Evolutionary conservation across 2,329 filamentous ascomycete species (phyloP), one percentile per base, ranked within the genome.

Genomic region (Cryphonectria radicalis): DNA sequence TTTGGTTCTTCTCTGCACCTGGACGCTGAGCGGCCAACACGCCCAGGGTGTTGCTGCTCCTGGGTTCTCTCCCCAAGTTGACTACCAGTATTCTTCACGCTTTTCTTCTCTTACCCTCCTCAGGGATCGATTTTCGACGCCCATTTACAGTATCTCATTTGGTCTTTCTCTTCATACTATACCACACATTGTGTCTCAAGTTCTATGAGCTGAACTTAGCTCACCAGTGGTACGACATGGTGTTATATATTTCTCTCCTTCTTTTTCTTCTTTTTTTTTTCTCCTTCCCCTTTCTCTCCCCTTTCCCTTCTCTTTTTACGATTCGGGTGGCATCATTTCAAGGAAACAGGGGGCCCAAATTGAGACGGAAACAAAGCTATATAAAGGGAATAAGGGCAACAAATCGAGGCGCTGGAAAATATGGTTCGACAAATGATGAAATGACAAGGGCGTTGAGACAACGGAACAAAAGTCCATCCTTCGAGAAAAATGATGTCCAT

Each of bases 361-460:
- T 32, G 25, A 57, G 32, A 19, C 25, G 46, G 63, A n/a, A 32
- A 65, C 55, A 32, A 46, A 10, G 7, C 14, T 14, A 42, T n/a
- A n/a, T n/a, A n/a, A n/a, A n/a, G n/a, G n/a, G n/a, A 17, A 46
- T 17, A 50, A 13, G 28, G 22, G 6, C 42, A 46, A 14, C 17
- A 28, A 14, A n/a, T 25, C 28, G 43, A 37, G 46, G 63, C 63
- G 43, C 37, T 66, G 25, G 17, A 28, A 43, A 10, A 5, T 66
- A 7, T 46, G 63, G 17, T 53, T 55, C 46, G 63, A 19, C 42
- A 55, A 11, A 46, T 19, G 32, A 50, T 14, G 25, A 32, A 8
- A 66, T 19, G 43, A 32, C 42, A 46, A 53, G 28, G 63, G 46
- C 63, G 43, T 66, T 66, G 43, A 50, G 46, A 57, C 55, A 28